Conservation (phyloP, 768 basidiomycete species). For the Psilocybe azurescens region DNA sequence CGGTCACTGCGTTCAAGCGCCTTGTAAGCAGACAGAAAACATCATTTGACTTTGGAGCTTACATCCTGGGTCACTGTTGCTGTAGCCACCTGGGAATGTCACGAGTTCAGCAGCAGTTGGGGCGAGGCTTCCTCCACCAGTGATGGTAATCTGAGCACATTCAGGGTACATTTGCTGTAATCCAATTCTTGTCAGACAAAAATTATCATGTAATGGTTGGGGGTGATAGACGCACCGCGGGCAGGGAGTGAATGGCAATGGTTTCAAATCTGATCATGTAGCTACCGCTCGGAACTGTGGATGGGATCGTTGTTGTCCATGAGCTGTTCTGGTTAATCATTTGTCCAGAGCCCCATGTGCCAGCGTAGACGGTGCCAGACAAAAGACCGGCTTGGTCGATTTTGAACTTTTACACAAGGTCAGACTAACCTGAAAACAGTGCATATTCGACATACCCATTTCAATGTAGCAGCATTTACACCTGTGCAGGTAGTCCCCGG, state of each 20-base stretch:
- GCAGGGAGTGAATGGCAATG: constrained; percentile 53
- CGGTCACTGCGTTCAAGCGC: constrained; percentile 34
- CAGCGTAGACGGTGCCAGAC: constrained; percentile 44
- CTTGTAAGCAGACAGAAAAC: constrained; percentile 24
- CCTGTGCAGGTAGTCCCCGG: constrained; percentile 46
- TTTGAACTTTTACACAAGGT: constrained; percentile 42
- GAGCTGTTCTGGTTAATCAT: constrained; percentile 50
- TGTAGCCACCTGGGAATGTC: constrained; percentile 53
- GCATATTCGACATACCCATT: constrained; percentile 41
- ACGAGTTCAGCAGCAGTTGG: constrained; percentile 51
- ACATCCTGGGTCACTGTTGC: constrained; percentile 47
- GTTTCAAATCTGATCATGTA: constrained; percentile 57
- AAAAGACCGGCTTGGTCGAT: constrained; percentile 52
- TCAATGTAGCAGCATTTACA: constrained; percentile 39
- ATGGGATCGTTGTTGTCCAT: constrained; percentile 52
- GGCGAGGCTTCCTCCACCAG: constrained; percentile 43
- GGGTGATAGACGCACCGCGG: constrained; percentile 45
- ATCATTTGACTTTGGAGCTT: constrained; percentile 18
- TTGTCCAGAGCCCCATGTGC: constrained; percentile 47
- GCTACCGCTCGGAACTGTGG: constrained; percentile 45
- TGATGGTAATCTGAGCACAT: constrained; percentile 50
- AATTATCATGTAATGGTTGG: background rate
- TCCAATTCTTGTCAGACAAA: background rate
- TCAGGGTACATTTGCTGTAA: constrained; percentile 75
- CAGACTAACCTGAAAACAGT: background rate